Base-by-base conservation (phyloP, 441 rosid species). In the Euphorbia schlechtendalii region DNA sequence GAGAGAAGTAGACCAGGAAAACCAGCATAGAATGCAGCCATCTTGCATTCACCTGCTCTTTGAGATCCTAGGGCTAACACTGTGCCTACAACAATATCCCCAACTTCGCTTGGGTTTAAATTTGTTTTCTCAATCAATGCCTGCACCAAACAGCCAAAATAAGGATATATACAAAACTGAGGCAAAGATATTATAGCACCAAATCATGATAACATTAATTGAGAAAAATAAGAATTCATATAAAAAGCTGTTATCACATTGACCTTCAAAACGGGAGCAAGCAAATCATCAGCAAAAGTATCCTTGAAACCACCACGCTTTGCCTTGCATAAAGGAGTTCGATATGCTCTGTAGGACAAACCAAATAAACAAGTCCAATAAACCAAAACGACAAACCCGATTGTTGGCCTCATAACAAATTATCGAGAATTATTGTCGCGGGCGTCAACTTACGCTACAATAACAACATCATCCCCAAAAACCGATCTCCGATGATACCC, bases 1-100 rank as follows among this genome's bases (percentile, higher is more conserved):
- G 38, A 71, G 49, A 63, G 40, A 67, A 64, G 69, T 11, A 36
- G 73, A 91, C 99, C 99, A 70, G 98, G 99, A 80, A 94, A 86
- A 67, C 99, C 98, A 21, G 99, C 99, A 58, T 87, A 94, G 77
- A 94, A 94, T 48, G 99, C 94, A 78, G 98, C 83, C 96, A 94
- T 94, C 81, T 94, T 82, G 81, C 96, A 94, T 73, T 94, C 98
- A 13, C 87, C 84, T 0, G 96, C 99, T 71, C 99, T 81, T 74
- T 82, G 90, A 62, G 99, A 89, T 30, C 96, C 99, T 0, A 96
- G 89, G 12, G 96, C 98, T 81, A 94, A 63, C 34, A 32, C 34
- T 32, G 34, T 32, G 34, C 34, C 34, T 6, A 32, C 34, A 32
- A 32, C 34, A 32, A 32, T 32, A 32, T 32, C 34, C 34, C 34